These are phyloP conservation scores for Cladobotryum protrusum DNA, from an alignment of 2,329 filamentous ascomycete genomes.

Conservation along the genomic window DNA sequence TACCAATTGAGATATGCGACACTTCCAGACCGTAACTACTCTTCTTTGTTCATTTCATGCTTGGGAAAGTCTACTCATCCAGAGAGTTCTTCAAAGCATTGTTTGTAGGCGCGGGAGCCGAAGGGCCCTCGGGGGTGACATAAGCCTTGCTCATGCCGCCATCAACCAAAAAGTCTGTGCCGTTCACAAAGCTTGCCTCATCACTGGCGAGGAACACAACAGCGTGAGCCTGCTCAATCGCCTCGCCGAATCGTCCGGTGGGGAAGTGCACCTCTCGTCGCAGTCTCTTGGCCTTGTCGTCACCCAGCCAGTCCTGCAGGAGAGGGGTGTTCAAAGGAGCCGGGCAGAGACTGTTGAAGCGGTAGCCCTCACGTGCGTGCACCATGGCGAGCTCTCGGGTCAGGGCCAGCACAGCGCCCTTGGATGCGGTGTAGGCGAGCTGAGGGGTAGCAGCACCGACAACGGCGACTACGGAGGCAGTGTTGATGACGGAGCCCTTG, in stretches of 20 bases:
- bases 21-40: too few species aligned
- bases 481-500: conserved; percentile 82
- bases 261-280: conserved; percentile 88
- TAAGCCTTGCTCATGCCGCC: conserved; percentile 95
- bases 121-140: conserved; percentile 58
- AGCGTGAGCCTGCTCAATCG: conserved; percentile 87
- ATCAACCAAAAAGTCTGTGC: conserved; percentile 88
- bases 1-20: too few species aligned
- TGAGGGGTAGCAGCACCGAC: conserved; percentile 84
- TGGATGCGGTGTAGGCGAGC: conserved; percentile 88
- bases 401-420: conserved; percentile 85
- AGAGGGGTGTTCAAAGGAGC: conserved; percentile 89
- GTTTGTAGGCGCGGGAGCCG: conserved; percentile 50
- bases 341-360: conserved; percentile 87
- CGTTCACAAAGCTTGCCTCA: conserved; percentile 85
- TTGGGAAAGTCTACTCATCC: conserved; percentile 18
- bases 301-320: conserved; percentile 88
- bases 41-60: too few species aligned
- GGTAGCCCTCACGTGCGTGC: conserved; percentile 79
- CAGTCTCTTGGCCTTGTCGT: conserved; percentile 73
- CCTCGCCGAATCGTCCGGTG: conserved; percentile 80
- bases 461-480: conserved; percentile 79
- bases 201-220: conserved; percentile 84
- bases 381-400: conserved; percentile 89
- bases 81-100: conserved; percentile 49